Conservation (phyloP, 1,284 basidiomycete genomes). For the Trametes sp. region DNA sequence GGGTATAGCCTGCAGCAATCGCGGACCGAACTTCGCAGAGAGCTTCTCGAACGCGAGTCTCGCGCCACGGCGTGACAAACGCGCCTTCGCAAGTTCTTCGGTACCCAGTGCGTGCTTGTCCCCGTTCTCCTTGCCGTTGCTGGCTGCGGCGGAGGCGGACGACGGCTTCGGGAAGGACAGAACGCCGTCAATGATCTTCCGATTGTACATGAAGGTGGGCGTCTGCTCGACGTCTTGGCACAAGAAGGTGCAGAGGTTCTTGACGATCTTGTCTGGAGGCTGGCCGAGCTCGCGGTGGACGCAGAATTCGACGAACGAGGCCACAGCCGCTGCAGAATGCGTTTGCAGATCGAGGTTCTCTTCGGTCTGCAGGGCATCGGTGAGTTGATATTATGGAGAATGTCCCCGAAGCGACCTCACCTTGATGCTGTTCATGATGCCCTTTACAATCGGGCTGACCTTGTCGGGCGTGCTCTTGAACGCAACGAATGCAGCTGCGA, state of each 20-base stretch:
- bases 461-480: slow-evolving; percentile 88
- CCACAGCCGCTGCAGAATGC: slow-evolving; percentile 90
- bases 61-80: slow-evolving; percentile 83
- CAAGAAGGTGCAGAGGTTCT: slow-evolving; percentile 96
- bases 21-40: slow-evolving; percentile 79
- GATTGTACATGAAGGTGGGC: slow-evolving; percentile 83
- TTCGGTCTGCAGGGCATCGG: slow-evolving; percentile 70
- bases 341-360: slow-evolving; percentile 90
- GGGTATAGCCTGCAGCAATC: slow-evolving; percentile 81
- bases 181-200: slow-evolving; percentile 74
- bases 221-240: slow-evolving; percentile 93
- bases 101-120: slow-evolving; percentile 46
- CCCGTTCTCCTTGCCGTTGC: slow-evolving; percentile 54
- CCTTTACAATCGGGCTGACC: slow-evolving; percentile 96
- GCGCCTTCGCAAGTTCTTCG: slow-evolving; percentile 58
- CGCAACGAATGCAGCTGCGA: slow-evolving; percentile 91
- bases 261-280: slow-evolving; percentile 92
- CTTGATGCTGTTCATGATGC: slow-evolving; percentile 98
- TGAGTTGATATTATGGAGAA: background rate
- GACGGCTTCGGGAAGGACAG: slow-evolving; percentile 68
- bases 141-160: slow-evolving; percentile 41
- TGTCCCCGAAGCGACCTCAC: slow-evolving; percentile 47
- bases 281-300: slow-evolving; percentile 68
- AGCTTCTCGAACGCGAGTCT: slow-evolving; percentile 84
- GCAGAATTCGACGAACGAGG: slow-evolving; percentile 90